These are phyloP conservation scores for Pisolithus albus DNA, from an alignment of 768 basidiomycete species.

Conservation along the genomic window DNA sequence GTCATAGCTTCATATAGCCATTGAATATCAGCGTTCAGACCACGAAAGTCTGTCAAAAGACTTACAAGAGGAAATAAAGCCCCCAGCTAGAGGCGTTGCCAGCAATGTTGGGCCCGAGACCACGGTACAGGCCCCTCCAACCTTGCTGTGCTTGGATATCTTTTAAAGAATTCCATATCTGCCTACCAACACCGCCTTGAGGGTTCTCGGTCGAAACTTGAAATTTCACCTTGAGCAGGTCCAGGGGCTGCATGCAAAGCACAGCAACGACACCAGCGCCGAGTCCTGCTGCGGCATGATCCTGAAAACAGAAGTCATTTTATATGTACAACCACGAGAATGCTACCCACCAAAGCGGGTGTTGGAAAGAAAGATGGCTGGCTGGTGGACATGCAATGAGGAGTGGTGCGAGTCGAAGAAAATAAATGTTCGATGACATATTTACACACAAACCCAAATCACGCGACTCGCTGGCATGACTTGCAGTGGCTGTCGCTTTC, in stretches of 20 bases:
- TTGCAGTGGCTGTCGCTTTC: background rate
- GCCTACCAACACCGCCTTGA: conserved; percentile 54
- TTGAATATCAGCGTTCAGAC: conserved; percentile 2
- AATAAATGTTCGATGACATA: background rate
- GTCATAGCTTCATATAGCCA: conserved; percentile 60
- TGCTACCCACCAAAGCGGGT: conserved; percentile 25
- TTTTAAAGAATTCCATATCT: conserved; percentile 69
- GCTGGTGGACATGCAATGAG: conserved; percentile 22
- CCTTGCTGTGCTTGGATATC: conserved; percentile 73
- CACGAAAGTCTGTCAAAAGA: conserved; percentile 13
- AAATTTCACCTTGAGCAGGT: conserved; percentile 89
- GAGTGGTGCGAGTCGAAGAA: background rate
- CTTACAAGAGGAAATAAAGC: conserved; percentile 95
- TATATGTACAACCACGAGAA: background rate
- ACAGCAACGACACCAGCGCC: conserved; percentile 90
- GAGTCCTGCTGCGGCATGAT: conserved; percentile 92
- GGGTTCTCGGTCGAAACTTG: conserved; percentile 75
- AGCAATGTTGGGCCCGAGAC: conserved; percentile 82
- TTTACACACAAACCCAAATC: background rate
- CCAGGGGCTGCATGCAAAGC: conserved; percentile 94
- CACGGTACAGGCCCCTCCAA: conserved; percentile 83
- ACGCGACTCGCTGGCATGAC: background rate
- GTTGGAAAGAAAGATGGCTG: conserved; percentile 39
- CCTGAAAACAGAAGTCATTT: conserved; percentile 39
- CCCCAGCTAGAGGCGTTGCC: conserved; percentile 98